These are phyloP conservation scores for Fusarium incarnatum DNA, from an alignment of 2,329 filamentous ascomycete species.

Conservation along the genomic window DNA sequence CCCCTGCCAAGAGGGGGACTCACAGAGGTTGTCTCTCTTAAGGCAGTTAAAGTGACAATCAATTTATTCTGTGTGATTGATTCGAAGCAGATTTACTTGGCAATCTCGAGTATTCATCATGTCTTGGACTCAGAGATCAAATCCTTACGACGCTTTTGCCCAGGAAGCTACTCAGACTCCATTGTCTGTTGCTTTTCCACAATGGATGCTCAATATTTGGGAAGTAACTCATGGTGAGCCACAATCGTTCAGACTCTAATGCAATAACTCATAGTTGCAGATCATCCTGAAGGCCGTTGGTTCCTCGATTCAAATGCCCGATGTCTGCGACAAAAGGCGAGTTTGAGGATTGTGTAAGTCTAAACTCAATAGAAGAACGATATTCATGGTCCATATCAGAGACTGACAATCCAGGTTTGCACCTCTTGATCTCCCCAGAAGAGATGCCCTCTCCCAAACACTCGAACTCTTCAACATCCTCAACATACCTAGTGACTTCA, in stretches of 20 bases:
- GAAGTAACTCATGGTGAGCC: conserved; percentile 41
- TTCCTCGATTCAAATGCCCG: conserved; percentile 36
- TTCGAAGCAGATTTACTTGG: not conserved
- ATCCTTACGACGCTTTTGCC: conserved; percentile 43
- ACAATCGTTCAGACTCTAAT: rapidly evolving
- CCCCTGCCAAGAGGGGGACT: not conserved
- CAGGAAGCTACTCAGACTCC: conserved; percentile 40
- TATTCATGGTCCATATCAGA: rapidly evolving
- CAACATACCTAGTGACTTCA: conserved; percentile 49
- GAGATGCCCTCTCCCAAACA: conserved; percentile 38
- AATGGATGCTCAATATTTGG: conserved; percentile 47
- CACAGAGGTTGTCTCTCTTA: conserved; percentile 5
- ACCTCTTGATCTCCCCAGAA: conserved; percentile 45
- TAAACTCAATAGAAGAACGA: not conserved
- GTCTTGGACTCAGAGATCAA: conserved; percentile 46
- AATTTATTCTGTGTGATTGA: not conserved
- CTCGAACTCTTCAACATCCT: conserved; percentile 48
- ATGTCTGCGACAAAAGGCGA: conserved; percentile 41
- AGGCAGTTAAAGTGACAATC: conserved; percentile 9
- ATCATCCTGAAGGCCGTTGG: conserved; percentile 45
- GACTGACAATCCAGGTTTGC: conserved; percentile 44
- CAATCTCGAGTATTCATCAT: conserved; percentile 11
- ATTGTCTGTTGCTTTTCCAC: conserved; percentile 34
- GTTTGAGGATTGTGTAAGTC: conserved; percentile 49
- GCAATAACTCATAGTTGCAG: conserved; percentile 25